Percentiles rank a stretch among this genome's conserved stretches.
These are phyloP conservation scores for Vitis hybrid DNA, from an alignment of 177 flowering plant genomes.

Conservation along the genomic window DNA sequence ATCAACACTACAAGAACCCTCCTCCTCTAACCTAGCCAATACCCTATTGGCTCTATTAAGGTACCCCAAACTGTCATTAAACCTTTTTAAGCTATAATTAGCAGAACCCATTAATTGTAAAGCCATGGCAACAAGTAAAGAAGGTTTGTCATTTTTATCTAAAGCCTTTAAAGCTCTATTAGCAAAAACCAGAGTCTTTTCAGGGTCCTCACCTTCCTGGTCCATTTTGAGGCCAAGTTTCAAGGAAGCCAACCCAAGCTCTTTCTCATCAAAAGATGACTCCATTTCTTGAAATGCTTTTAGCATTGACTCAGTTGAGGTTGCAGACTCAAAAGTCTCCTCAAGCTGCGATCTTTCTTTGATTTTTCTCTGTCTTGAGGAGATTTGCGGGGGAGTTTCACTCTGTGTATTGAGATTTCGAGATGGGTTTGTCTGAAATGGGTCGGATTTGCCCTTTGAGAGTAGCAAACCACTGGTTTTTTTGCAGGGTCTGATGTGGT, in stretches of 20 bases:
- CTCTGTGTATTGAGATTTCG: conserved; percentile 50
- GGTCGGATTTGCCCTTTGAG: conserved; percentile 17
- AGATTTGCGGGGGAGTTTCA: conserved; percentile 34
- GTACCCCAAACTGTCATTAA: conserved; percentile 72
- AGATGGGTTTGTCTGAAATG: conserved; percentile 38
- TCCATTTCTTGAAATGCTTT: conserved; percentile 63
- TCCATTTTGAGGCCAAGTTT: conserved; percentile 80
- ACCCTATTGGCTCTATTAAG: conserved; percentile 74
- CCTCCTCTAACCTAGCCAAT: conserved; percentile 47
- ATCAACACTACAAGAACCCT: conserved; percentile 32
- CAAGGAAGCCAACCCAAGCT: conserved; percentile 73
- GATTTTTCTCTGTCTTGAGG: conserved; percentile 61
- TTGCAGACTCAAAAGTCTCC: conserved; percentile 77
- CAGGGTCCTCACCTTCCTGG: conserved; percentile 73
- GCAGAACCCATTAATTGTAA: conserved; percentile 81
- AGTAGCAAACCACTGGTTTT: conserved; percentile 32
- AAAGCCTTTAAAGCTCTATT: conserved; percentile 61
- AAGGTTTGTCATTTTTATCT: conserved; percentile 37
- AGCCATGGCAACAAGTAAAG: conserved; percentile 75
- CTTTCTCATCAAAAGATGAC: conserved; percentile 53
- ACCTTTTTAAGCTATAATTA: conserved; percentile 60
- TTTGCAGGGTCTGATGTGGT: conserved; percentile 34
- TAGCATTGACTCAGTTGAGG: conserved; percentile 56
- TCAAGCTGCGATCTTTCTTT: conserved; percentile 57
- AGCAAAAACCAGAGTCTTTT: conserved; percentile 57